Evolutionary conservation across 495 filamentous ascomycete species (phyloP).

Genomic region (Melanomma pulvis-pyrius): DNA sequence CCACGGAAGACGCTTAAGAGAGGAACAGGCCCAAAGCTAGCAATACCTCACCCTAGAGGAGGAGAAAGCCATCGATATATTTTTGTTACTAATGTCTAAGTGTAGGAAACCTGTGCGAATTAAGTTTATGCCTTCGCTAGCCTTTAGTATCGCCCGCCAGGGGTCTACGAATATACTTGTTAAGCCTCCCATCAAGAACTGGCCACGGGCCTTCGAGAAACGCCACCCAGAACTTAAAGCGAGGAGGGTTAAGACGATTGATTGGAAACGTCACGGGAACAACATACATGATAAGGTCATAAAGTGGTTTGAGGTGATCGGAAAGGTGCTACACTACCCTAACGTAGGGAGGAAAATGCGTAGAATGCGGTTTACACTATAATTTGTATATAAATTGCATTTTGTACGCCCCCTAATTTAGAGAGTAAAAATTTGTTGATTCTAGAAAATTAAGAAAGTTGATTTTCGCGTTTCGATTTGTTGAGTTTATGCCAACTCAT

Average conservation of each 20-base stretch:
- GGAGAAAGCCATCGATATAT: neutral
- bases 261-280: neutral
- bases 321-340: too few relatives aligned
- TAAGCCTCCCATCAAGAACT: neutral
- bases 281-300: neutral
- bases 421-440: too few relatives aligned
- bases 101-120: neutral
- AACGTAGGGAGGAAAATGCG: too few relatives aligned
- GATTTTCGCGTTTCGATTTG: too few relatives aligned
- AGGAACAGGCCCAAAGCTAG: neutral
- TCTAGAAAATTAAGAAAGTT: too few relatives aligned
- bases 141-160: neutral
- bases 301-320: neutral
- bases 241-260: neutral
- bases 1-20: neutral
- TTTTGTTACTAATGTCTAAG: neutral
- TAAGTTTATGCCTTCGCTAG: neutral
- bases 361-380: too few relatives aligned
- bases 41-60: neutral
- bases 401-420: too few relatives aligned
- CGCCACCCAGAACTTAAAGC: neutral
- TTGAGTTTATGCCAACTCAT: too few relatives aligned
- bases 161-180: neutral
- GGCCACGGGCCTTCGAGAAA: neutral
- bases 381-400: too few relatives aligned